Conservation (phyloP, 306 rosid species). For the Pueraria montana region DNA sequence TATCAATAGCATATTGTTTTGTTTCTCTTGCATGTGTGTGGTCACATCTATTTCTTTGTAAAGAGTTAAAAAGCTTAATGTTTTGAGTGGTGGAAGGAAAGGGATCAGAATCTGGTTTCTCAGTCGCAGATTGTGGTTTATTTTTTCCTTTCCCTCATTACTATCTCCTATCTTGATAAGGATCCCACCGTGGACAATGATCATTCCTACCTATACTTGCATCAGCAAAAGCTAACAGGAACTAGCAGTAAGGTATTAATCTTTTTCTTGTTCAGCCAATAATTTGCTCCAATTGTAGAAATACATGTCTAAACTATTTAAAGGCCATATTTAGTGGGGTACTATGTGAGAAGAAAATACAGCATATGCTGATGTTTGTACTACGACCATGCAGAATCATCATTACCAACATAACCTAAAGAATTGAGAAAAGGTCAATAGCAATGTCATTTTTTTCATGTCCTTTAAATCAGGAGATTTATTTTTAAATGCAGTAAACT, state of each 20-base stretch:
- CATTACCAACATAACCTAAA: background rate
- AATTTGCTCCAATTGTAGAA: conserved; percentile 6
- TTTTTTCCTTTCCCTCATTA: conserved; percentile 51
- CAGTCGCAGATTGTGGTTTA: conserved; percentile 51
- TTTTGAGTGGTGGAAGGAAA: conserved; percentile 60
- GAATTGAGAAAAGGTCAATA: background rate
- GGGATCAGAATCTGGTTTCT: conserved; percentile 70
- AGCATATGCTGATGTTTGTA: conserved; percentile 14
- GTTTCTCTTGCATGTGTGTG: conserved; percentile 28
- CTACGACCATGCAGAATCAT: background rate
- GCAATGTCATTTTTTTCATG: background rate
- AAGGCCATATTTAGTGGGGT: background rate
- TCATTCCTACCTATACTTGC: conserved; percentile 37
- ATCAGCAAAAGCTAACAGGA: background rate
- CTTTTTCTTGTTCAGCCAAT: background rate
- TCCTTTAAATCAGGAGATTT: background rate
- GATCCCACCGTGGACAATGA: conserved; percentile 54
- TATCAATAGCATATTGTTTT: background rate
- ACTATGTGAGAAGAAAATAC: background rate
- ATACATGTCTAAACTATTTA: background rate
- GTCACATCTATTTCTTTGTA: conserved; percentile 66
- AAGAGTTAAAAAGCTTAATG: conserved; percentile 51
- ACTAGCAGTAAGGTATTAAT: background rate
- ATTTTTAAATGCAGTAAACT: background rate
- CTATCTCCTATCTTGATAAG: conserved; percentile 58